Evolutionary conservation across 805 yeast genomes (phyloP).

Genomic region (Lipomyces spencermartinsiae): DNA sequence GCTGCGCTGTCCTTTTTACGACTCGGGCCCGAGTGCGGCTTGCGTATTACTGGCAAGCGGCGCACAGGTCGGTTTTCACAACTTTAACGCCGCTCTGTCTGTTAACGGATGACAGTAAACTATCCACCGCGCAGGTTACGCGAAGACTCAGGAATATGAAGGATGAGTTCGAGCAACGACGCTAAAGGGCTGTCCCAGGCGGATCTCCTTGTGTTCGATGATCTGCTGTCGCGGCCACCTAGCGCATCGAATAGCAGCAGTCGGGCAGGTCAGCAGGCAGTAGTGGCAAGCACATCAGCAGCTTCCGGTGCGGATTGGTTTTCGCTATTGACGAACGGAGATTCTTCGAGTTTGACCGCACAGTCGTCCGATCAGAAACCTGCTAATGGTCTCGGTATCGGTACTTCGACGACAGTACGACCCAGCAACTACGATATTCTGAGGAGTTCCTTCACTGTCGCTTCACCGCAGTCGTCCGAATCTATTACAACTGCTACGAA

Average conservation of each 20-base stretch:
- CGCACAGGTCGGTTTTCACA: not conserved
- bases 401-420: not conserved
- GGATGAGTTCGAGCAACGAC: conserved; percentile 6
- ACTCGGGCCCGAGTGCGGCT: not conserved
- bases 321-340: conserved; percentile 13
- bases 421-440: conserved; percentile 10
- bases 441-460: conserved; percentile 8
- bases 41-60: not conserved
- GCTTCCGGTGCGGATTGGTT: conserved; percentile 22
- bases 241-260: conserved; percentile 1
- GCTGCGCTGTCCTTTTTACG: not conserved
- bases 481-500: not conserved
- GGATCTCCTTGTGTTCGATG: conserved; percentile 35
- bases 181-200: conserved; percentile 13
- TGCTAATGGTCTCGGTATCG: conserved; percentile 5
- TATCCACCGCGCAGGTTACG: not conserved
- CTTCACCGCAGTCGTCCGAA: conserved; percentile 6
- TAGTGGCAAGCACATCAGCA: too few relatives aligned
- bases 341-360: not conserved
- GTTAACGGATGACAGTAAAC: not conserved
- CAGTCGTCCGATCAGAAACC: not conserved
- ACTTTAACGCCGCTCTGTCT: not conserved
- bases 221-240: conserved; percentile 20
- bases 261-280: conserved; percentile 3
- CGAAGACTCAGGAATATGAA: not conserved